Conservation (phyloP, 257 asterid species). For the Avicennia marina region DNA sequence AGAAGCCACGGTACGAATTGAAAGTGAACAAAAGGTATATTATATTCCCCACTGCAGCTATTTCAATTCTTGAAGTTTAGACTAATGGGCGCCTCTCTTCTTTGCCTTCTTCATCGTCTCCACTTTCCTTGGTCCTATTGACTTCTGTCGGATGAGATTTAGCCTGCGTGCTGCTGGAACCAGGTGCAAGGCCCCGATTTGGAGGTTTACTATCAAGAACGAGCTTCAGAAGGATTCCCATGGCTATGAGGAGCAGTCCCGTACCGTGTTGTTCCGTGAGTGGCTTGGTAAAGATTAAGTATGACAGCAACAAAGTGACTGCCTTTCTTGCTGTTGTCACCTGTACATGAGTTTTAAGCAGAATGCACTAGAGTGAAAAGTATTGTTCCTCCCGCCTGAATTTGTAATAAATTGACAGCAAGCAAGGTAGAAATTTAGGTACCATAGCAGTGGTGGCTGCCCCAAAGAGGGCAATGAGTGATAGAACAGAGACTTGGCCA, state of each 20-base stretch:
- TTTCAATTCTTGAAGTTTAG: constrained; percentile 16
- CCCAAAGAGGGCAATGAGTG: constrained; percentile 65
- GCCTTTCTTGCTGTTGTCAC: constrained; percentile 74
- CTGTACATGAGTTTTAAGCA: constrained; percentile 23
- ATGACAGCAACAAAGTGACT: constrained; percentile 58
- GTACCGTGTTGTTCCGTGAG: constrained; percentile 60
- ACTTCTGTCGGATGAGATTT: constrained; percentile 17
- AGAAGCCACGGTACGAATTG: background rate
- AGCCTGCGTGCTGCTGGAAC: constrained; percentile 8
- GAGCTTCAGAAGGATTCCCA: constrained; percentile 54
- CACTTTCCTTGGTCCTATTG: constrained; percentile 16
- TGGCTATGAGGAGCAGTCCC: constrained; percentile 49
- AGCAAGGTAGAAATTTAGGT: too few relatives aligned
- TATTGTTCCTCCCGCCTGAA: too few relatives aligned
- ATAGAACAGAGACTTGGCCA: constrained; percentile 64
- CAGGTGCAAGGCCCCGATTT: background rate
- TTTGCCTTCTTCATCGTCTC: constrained; percentile 29
- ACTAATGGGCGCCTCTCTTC: constrained; percentile 60
- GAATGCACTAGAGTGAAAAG: background rate
- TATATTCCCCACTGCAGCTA: background rate
- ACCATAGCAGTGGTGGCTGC: constrained; percentile 86
- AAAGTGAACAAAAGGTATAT: constrained; percentile 1
- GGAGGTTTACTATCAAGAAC: constrained; percentile 40
- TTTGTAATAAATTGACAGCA: too few relatives aligned
- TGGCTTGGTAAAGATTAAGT: constrained; percentile 61